Conservation (phyloP, 2,329 filamentous ascomycete genomes). For the Sordariomycetes sp. region DNA sequence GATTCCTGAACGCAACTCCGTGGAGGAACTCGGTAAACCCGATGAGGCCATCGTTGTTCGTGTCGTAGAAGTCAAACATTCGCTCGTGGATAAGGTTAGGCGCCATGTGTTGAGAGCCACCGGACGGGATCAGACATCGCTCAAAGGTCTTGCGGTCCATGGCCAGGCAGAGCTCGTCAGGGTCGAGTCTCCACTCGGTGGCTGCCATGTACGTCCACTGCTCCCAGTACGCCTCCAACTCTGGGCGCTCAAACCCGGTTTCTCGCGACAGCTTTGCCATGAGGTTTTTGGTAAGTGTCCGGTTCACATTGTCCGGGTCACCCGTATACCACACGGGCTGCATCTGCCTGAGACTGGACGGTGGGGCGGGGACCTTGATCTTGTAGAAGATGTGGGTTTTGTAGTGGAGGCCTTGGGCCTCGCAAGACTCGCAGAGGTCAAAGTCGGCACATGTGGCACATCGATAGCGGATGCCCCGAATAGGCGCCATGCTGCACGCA, state of each 20-base stretch:
- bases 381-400: conserved; percentile 98
- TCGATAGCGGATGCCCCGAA: conserved; percentile 83
- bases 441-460: conserved; percentile 95
- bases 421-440: conserved; percentile 89
- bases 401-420: conserved; percentile 64
- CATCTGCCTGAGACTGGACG: conserved; percentile 69
- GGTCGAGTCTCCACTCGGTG: conserved; percentile 72
- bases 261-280: conserved; percentile 59
- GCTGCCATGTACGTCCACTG: conserved; percentile 94
- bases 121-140: conserved; percentile 77
- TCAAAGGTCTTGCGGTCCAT: conserved; percentile 93
- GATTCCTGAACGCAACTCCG: conserved; percentile 61
- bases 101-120: conserved; percentile 62
- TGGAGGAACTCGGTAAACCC: conserved; percentile 86
- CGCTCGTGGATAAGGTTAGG: conserved; percentile 91
- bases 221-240: conserved; percentile 90
- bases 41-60: conserved; percentile 78
- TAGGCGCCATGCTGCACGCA: conserved; percentile 75
- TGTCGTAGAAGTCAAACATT: conserved; percentile 95
- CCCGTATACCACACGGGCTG: conserved; percentile 83
- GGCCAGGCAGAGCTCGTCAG: conserved; percentile 64
- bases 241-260: conserved; percentile 72
- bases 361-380: conserved; percentile 78
- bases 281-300: conserved; percentile 54
- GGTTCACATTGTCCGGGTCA: conserved; percentile 62